A percentile compares a stretch with the other conserved stretches of the same genome.
These are phyloP conservation scores for Aspergillus costaricaensis DNA, from an alignment of 2,329 filamentous ascomycete genomes.

Conservation along the genomic window DNA sequence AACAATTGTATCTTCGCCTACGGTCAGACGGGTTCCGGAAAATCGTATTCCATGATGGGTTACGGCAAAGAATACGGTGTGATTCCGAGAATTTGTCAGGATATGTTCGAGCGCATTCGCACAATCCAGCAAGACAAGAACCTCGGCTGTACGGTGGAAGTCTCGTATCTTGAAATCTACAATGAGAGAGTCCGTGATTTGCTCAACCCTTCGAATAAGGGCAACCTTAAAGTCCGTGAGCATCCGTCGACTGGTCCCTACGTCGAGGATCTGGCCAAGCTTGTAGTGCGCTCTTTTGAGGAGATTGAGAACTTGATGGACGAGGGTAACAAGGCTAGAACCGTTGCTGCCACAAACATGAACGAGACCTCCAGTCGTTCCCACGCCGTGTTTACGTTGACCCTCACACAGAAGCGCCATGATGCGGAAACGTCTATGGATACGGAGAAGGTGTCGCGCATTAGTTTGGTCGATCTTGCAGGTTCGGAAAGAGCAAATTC, in stretches of 20 bases:
- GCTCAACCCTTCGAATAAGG: slow-evolving; percentile 91
- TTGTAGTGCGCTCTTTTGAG: slow-evolving; percentile 87
- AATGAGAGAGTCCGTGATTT: slow-evolving; percentile 96
- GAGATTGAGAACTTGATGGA: slow-evolving; percentile 99
- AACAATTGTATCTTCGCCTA: slow-evolving; percentile 99
- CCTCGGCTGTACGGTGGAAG: slow-evolving; percentile 88
- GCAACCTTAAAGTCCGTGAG: slow-evolving; percentile 94
- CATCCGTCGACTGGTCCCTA: slow-evolving; percentile 97
- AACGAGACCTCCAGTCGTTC: slow-evolving; percentile 99
- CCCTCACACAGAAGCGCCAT: slow-evolving; percentile 88
- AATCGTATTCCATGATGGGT: slow-evolving; percentile 99
- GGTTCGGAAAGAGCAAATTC: slow-evolving; percentile 97
- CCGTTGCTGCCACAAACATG: slow-evolving; percentile 98
- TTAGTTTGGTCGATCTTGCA: slow-evolving; percentile 95
- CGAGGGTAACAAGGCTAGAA: slow-evolving; percentile 97
- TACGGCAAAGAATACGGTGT: slow-evolving; percentile 95
- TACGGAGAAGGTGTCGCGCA: slow-evolving; percentile 96
- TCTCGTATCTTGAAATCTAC: slow-evolving; percentile 98
- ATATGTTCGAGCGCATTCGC: slow-evolving; percentile 90
- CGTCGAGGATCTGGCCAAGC: slow-evolving; percentile 94
- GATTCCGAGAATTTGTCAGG: slow-evolving; percentile 93
- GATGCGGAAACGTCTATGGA: slow-evolving; percentile 95
- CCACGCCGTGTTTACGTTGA: slow-evolving; percentile 96
- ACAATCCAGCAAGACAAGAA: slow-evolving; percentile 71
- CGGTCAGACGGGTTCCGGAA: slow-evolving; percentile 96